Base-by-base conservation (phyloP, 2,329 filamentous ascomycete genomes). In the Cladobotryum mycophilum region DNA sequence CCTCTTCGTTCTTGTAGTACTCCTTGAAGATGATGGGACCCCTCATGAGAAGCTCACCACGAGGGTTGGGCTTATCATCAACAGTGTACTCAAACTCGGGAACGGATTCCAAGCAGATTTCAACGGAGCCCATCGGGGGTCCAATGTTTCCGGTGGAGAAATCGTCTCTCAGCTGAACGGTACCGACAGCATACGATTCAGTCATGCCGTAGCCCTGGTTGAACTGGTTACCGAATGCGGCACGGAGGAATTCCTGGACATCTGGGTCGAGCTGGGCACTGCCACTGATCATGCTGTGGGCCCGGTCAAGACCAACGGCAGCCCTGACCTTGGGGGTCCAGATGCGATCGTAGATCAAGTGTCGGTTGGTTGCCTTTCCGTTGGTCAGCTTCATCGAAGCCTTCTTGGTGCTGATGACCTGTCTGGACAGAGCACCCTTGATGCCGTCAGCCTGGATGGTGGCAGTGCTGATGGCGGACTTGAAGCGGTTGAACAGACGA, bases 21-120 rank as follows among this genome's bases (percentile, higher is more conserved):
- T 89, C 88, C 47, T 73, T 75, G 78, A 97, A 96, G 49, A 91
- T 75, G 55, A 80, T 80, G n/a, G 84, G 81, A 1, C 91, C 89
- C 41, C 92, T 83, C 47, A 97, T 70, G 18, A 96, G 77, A 30
- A 99, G 76, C 72, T 99, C 93, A 49, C 93, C 93, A 34, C 93
- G 88, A 3, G 93, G 90, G 65, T 87, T 78, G 3, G 93, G 93
- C 74, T 87, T 89, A 74, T 99, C 92, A 9, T 87, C 85, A 45
- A 87, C 82, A 1, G 84, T 79, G 73, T 99, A 99, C 50, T 96
- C 92, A 79, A 96, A 92, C 55, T 97, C 92, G 1, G 92, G 91
- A 6, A 95, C 87, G 47, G 91, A 95, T 65, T 85, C 76, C 50
- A 96, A 76, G 67, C 91, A 95, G 45, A 85, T 73, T 72, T 99